These are phyloP conservation scores for Pseudoperonospora humuli DNA, from an alignment of 352 stramenopile genomes.

Conservation along the genomic window DNA sequence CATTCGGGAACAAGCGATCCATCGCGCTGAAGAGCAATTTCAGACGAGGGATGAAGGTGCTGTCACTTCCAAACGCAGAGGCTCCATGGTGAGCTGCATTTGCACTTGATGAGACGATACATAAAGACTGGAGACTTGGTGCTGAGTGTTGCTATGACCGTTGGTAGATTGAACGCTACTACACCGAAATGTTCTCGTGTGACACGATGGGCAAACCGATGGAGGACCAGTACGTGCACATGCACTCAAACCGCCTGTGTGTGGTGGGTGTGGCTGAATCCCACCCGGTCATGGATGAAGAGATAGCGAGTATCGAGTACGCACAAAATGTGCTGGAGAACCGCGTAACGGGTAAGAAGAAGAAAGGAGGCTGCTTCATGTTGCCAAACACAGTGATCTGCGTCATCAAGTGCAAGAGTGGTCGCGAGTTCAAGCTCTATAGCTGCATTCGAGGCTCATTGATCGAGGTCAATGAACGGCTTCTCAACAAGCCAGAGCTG, in stretches of 20 bases:
- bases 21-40: slow-evolving; percentile 61
- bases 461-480: slow-evolving; percentile 71
- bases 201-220: slow-evolving; percentile 58
- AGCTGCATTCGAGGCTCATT: slow-evolving; percentile 77
- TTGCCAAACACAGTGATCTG: slow-evolving; percentile 58
- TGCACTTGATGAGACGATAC: not conserved
- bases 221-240: slow-evolving; percentile 85
- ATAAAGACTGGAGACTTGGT: too few species aligned
- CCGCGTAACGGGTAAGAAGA: slow-evolving; percentile 82
- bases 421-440: slow-evolving; percentile 49
- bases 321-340: slow-evolving; percentile 52
- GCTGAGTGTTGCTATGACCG: not conserved
- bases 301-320: slow-evolving; percentile 59
- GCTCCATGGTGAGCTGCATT: slow-evolving; percentile 49
- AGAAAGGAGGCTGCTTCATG: slow-evolving; percentile 75
- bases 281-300: slow-evolving; percentile 58
- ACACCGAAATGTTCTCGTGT: slow-evolving; percentile 78
- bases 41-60: slow-evolving; percentile 30
- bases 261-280: slow-evolving; percentile 64
- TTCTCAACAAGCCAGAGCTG: slow-evolving; percentile 47
- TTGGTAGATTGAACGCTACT: slow-evolving; percentile 76
- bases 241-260: slow-evolving; percentile 86
- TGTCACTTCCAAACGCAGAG: slow-evolving; percentile 35
- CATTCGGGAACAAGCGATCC: slow-evolving; percentile 66
- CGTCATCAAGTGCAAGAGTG: slow-evolving; percentile 59